phyloP scores from a whole-genome alignment of 352 stramenopile genomes.

The Pythium scleroteichum region DNA sequence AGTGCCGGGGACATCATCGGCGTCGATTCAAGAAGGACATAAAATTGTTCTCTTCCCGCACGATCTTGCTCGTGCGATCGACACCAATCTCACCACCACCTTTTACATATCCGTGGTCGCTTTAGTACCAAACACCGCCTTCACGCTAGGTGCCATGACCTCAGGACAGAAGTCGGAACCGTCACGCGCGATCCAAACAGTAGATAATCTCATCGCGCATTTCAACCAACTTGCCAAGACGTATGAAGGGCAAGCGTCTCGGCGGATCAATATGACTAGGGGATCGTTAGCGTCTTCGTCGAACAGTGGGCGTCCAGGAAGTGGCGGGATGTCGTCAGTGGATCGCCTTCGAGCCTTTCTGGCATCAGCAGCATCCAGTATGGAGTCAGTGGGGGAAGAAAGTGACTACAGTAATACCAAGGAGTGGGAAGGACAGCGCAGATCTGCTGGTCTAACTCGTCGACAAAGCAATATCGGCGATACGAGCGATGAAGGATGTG shows the following conservation, averaged over 20 bases:
- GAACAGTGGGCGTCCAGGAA: not conserved
- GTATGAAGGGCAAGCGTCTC: conserved; percentile 25
- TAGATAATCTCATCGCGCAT: conserved; percentile 66
- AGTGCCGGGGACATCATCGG: not conserved
- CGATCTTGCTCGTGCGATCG: conserved; percentile 37
- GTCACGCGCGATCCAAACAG: conserved; percentile 56
- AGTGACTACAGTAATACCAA: conserved; percentile 1
- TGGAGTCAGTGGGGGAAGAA: conserved; percentile 16
- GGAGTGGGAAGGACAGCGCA: not conserved
- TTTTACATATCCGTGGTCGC: conserved; percentile 70
- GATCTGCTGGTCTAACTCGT: not conserved
- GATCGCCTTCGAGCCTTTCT: conserved; percentile 26
- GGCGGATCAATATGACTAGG: conserved; percentile 1
- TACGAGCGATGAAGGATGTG: too few relatives aligned
- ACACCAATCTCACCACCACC: conserved; percentile 4
- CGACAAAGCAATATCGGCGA: not conserved
- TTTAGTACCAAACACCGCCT: conserved; percentile 37
- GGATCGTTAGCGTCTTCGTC: not conserved
- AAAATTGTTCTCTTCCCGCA: conserved; percentile 63
- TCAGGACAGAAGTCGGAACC: conserved; percentile 62
- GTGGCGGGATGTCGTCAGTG: conserved; percentile 13
- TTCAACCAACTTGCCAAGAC: conserved; percentile 62
- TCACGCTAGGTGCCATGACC: conserved; percentile 57
- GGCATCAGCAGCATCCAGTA: conserved; percentile 9
- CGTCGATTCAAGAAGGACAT: conserved; percentile 20